Conservation (phyloP, 2,329 filamentous ascomycete genomes). For the Dactylonectria estremocensis region DNA sequence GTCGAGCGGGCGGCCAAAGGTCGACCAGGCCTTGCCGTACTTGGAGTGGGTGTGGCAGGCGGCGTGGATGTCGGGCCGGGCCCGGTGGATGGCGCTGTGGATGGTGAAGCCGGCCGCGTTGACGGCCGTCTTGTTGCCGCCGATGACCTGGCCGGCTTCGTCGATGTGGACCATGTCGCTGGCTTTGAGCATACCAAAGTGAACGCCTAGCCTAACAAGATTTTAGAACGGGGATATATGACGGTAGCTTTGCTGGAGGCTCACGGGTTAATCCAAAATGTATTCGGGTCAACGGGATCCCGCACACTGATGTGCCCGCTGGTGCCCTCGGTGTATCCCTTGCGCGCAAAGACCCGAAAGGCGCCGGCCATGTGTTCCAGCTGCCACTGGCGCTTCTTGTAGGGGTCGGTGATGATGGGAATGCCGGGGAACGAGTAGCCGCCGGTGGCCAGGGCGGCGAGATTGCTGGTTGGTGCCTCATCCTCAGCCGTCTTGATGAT, state of each 20-base stretch:
- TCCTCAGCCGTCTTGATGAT: background rate
- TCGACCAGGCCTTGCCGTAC: conserved; percentile 72
- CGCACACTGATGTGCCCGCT: conserved; percentile 74
- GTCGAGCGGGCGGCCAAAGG: conserved; percentile 69
- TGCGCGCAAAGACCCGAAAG: conserved; percentile 61
- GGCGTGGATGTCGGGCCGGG: conserved; percentile 70
- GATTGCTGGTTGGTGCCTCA: background rate
- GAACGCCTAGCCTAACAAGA: conserved; percentile 41
- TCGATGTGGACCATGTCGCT: conserved; percentile 74
- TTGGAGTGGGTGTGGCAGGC: conserved; percentile 73
- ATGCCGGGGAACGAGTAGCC: conserved; percentile 61
- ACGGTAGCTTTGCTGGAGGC: conserved; percentile 70
- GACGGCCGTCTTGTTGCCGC: conserved; percentile 67
- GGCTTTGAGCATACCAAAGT: conserved; percentile 73
- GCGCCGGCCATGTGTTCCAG: conserved; percentile 59
- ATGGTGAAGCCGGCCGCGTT: conserved; percentile 75
- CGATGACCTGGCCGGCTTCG: conserved; percentile 69
- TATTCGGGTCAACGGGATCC: conserved; percentile 70
- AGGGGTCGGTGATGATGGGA: conserved; percentile 67
- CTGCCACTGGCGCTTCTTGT: conserved; percentile 50
- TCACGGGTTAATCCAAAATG: conserved; percentile 69
- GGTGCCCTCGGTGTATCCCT: conserved; percentile 71
- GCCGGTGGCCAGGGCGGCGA: conserved; percentile 35
- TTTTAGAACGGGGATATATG: conserved; percentile 47
- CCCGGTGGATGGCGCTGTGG: conserved; percentile 71